Conservation (phyloP, 163 green algal genomes). For the Volvox carteri region DNA sequence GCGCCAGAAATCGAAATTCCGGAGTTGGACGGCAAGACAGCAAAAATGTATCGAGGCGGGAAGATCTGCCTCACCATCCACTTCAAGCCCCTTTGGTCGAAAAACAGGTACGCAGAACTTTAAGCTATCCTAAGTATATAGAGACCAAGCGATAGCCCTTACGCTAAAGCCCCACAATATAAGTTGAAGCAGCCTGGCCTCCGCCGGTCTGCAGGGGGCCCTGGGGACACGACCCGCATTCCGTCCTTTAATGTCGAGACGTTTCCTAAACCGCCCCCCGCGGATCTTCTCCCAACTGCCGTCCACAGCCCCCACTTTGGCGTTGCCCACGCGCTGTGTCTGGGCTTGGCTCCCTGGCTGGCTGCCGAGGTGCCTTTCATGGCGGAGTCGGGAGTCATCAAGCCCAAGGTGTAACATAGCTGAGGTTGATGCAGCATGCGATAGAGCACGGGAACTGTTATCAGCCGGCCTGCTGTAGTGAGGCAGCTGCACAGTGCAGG, state of each 20-base stretch:
- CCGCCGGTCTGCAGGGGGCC: too few relatives aligned
- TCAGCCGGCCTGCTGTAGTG: too few relatives aligned
- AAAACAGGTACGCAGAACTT: constrained; percentile 89
- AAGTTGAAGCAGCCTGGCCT: too few relatives aligned
- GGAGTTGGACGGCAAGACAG: constrained; percentile 97
- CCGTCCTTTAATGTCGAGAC: too few relatives aligned
- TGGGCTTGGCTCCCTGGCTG: constrained; percentile 96
- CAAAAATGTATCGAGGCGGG: constrained; percentile 98
- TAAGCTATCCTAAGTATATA: too few relatives aligned
- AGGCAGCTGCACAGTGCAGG: too few relatives aligned
- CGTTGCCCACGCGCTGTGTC: constrained; percentile 94
- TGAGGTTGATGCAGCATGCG: neutral
- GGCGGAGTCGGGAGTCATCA: constrained; percentile 77
- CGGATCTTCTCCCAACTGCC: too few relatives aligned
- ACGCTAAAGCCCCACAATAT: too few relatives aligned
- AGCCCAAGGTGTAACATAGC: constrained; percentile 70
- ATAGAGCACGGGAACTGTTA: neutral
- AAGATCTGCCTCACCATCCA: constrained; percentile 99
- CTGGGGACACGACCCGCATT: too few relatives aligned
- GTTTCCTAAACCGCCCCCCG: too few relatives aligned
- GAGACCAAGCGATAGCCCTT: too few relatives aligned
- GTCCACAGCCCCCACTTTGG: constrained; percentile 92
- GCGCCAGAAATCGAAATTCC: constrained; percentile 96
- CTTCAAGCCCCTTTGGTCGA: constrained; percentile 98
- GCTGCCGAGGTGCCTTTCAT: constrained; percentile 94